A percentile compares a stretch with the other conserved stretches of the same genome.
These are phyloP conservation scores for Niebla homalea DNA, from an alignment of 495 filamentous ascomycete species.

Conservation along the genomic window DNA sequence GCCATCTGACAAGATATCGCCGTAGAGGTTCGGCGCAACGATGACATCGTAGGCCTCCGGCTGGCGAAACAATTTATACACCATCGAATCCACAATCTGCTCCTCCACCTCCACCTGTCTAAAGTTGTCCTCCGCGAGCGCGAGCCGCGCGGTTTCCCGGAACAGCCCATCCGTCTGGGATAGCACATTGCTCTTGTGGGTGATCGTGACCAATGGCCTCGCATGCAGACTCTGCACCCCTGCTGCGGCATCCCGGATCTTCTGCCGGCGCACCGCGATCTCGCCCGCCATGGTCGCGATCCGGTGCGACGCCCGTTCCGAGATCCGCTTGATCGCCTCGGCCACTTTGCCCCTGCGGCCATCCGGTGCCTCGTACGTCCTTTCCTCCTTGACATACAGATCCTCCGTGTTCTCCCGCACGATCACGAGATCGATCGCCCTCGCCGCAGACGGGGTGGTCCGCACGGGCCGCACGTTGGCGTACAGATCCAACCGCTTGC, in stretches of 20 bases:
- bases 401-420: constrained; percentile 98
- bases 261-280: constrained; percentile 76
- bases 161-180: constrained; percentile 95
- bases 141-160: constrained; percentile 59
- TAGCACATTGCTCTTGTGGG: constrained; percentile 96
- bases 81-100: constrained; percentile 98
- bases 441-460: constrained; percentile 46
- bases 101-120: constrained; percentile 62
- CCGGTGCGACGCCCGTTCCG: constrained; percentile 62
- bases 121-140: constrained; percentile 54
- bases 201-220: constrained; percentile 78
- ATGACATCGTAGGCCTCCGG: constrained; percentile 92
- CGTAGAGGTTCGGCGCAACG: constrained; percentile 95
- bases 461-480: constrained; percentile 97
- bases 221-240: constrained; percentile 37
- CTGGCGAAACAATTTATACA: constrained; percentile 98
- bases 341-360: constrained; percentile 66
- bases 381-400: constrained; percentile 96
- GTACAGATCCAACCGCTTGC: constrained; percentile 89
- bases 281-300: constrained; percentile 91
- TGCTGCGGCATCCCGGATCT: constrained; percentile 44
- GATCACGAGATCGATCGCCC: constrained; percentile 87
- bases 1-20: constrained; percentile 90
- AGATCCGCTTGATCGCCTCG: constrained; percentile 95
- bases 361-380: constrained; percentile 55